Evolutionary conservation across 345 rosid genomes (phyloP), one percentile per base, ranked within the genome.

Genomic region (Aurinia saxatilis): DNA sequence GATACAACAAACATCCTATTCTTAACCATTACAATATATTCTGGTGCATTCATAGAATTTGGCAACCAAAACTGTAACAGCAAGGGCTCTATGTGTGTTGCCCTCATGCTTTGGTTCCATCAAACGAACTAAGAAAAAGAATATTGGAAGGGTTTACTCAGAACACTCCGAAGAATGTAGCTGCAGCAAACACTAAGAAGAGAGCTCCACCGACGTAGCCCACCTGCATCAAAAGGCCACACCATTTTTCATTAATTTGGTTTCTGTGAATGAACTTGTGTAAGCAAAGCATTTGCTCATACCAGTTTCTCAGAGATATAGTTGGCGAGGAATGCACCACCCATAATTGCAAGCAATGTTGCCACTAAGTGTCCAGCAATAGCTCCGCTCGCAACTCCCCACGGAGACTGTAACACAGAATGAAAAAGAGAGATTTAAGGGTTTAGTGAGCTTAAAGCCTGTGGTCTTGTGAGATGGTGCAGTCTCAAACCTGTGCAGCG

Each of bases 361-460:
- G 99, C 99, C 3, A 82, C 58, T 60, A 93, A 75, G 78, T 93
- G 99, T 65, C 99, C 99, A 7, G 75, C 96, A 65, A 93, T 90
- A 65, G 99, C 99, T 66, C 99, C 99, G 10, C 88, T 67, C 5
- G 99, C 97, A 30, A 87, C 99, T 11, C 99, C 97, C 88, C 81
- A 90, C n/a, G 99, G 85, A 50, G 97, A 87, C 99, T 93, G 73
- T 37, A 42, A 49, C 42, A 61, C 2, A 31, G 3, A 55, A 40
- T 50, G 27, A 51, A 12, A 52, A 30, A 49, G 3, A 50, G 15
- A 52, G 9, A 44, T 30, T 47, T 64, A 5, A 57, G 1, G 15
- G 10, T 35, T 17, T 51, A 27, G 55, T 29, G 14, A 50, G 50
- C 5, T 41, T n/a, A 30, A 21, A 42, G 4, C 40, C 37, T 45